These are phyloP conservation scores for Imleria badia DNA, from an alignment of 768 basidiomycete species.

Conservation along the genomic window DNA sequence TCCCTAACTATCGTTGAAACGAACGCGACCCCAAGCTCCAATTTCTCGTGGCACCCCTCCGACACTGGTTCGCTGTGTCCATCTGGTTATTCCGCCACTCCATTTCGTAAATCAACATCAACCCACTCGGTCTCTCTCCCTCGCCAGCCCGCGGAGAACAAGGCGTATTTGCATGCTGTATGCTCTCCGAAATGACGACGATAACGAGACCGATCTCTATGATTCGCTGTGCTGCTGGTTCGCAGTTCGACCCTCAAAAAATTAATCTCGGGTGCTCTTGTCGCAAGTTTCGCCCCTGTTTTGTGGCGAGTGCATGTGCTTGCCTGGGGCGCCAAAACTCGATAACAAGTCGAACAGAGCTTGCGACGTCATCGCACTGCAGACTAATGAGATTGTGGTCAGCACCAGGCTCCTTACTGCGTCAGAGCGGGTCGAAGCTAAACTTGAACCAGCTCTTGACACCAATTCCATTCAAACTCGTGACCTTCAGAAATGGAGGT, in stretches of 20 bases:
- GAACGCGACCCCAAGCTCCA: neutral
- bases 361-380: slow-evolving; percentile 8
- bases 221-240: neutral
- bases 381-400: neutral
- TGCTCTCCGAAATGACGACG: neutral
- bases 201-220: slow-evolving; percentile 10
- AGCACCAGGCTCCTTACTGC: neutral
- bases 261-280: slow-evolving; percentile 17
- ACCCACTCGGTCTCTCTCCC: neutral
- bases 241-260: neutral
- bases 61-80: neutral
- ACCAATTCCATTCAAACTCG: no score
- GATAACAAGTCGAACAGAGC: neutral
- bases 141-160: neutral
- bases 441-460: no score
- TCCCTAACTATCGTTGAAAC: no score
- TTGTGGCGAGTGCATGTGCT: neutral
- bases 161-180: neutral
- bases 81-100: neutral
- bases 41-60: no score
- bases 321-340: neutral
- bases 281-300: slow-evolving; percentile 2
- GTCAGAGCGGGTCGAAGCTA: no score
- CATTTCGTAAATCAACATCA: no score
- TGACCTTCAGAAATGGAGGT: no score